Percentiles rank a stretch among this genome's conserved stretches.
Conservation (phyloP, 1,139 yeast genomes). For the Scheffersomyces lignicola region DNA sequence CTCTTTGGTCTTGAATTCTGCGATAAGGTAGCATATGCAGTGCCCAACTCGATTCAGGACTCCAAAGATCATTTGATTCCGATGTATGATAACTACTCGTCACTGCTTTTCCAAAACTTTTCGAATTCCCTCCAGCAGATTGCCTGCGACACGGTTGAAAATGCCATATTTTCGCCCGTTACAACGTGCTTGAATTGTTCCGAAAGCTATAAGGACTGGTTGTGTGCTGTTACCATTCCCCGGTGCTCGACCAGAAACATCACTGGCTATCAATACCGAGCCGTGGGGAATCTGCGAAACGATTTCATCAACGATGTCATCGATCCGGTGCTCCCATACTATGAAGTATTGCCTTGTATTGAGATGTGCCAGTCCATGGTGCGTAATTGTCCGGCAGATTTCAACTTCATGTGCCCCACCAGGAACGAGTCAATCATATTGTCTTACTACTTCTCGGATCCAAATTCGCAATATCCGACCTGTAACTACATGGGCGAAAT, state of each 20-base stretch:
- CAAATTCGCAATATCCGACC: constrained; percentile 28
- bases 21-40: constrained; percentile 79
- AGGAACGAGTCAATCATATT: constrained; percentile 32
- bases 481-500: constrained; percentile 53
- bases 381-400: constrained; percentile 77
- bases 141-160: constrained; percentile 73
- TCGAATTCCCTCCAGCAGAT: constrained; percentile 73
- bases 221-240: constrained; percentile 89
- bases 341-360: constrained; percentile 83
- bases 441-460: constrained; percentile 51
- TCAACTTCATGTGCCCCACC: constrained; percentile 74
- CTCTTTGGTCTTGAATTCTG: constrained; percentile 79
- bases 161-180: constrained; percentile 71
- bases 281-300: constrained; percentile 59
- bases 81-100: constrained; percentile 67
- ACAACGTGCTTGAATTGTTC: constrained; percentile 73
- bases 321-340: constrained; percentile 61
- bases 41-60: constrained; percentile 53
- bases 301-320: constrained; percentile 55
- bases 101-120: constrained; percentile 59
- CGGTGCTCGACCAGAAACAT: constrained; percentile 62
- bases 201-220: constrained; percentile 76
- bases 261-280: constrained; percentile 49
- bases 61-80: constrained; percentile 22
- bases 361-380: constrained; percentile 78